Evolutionary conservation across 805 yeast species (phyloP).

Genomic region (Priceomyces castillae): DNA sequence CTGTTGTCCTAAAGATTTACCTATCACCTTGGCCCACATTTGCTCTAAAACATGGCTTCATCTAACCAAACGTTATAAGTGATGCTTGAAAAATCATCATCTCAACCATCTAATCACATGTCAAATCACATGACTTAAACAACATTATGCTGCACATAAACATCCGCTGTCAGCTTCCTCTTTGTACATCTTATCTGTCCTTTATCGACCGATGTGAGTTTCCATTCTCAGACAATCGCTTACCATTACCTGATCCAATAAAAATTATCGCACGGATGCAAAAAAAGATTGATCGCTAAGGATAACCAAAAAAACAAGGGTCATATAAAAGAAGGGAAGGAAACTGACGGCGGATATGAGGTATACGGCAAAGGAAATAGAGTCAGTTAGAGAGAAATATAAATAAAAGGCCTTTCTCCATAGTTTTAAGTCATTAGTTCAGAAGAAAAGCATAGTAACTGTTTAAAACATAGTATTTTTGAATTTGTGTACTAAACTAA

Average conservation of each 20-base stretch:
- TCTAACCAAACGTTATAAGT: neutral
- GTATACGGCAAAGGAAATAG: too few species aligned
- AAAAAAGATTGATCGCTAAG: slow-evolving; percentile 6
- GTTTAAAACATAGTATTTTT: too few species aligned
- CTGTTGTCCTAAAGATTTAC: neutral
- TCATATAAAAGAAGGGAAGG: neutral
- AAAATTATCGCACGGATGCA: slow-evolving; percentile 4
- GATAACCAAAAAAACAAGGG: neutral
- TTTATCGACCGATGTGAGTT: neutral
- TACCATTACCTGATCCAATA: slow-evolving; percentile 1
- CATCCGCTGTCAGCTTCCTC: neutral
- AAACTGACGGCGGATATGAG: too few species aligned
- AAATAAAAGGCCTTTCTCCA: too few species aligned
- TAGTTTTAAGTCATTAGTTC: too few species aligned
- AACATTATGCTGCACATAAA: neutral
- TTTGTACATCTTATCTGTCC: slow-evolving; percentile 1
- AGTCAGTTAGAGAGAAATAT: too few species aligned
- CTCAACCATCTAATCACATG: neutral
- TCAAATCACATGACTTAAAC: neutral
- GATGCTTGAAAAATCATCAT: slow-evolving; percentile 1
- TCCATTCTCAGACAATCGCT: slow-evolving; percentile 6
- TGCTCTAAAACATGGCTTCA: neutral
- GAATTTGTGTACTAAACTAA: neutral
- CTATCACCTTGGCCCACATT: slow-evolving; percentile 1
- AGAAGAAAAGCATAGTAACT: too few species aligned